Percentiles rank a stretch among this genome's conserved stretches.
Evolutionary conservation across 164 flowering plant genomes (phyloP).

Genomic region (Nymphaea thermarum): DNA sequence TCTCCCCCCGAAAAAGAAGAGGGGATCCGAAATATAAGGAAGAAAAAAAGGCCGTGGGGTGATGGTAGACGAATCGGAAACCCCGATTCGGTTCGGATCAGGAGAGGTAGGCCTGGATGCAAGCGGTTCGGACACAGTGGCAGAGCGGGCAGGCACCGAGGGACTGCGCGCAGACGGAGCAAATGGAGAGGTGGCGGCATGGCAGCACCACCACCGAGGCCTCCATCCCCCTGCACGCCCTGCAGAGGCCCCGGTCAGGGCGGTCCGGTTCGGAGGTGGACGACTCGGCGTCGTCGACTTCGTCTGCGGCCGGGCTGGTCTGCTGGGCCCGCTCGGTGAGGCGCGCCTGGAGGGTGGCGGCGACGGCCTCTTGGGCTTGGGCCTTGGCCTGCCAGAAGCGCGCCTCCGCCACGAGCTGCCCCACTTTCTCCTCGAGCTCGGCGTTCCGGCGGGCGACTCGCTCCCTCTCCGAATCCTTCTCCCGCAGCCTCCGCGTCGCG

Average conservation of each 20-base stretch:
- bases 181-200: conserved; percentile 62
- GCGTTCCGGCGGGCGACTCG: conserved; percentile 46
- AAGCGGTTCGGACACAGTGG: conserved; percentile 4
- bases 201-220: conserved; percentile 68
- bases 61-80: no score
- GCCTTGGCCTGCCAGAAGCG: conserved; percentile 73
- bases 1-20: not conserved
- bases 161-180: conserved; percentile 46
- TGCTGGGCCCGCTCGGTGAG: conserved; percentile 1
- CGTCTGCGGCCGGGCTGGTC: conserved; percentile 9
- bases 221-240: conserved; percentile 33
- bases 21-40: not conserved
- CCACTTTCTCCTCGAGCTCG: conserved; percentile 58
- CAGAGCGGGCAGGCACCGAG: conserved; percentile 67
- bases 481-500: conserved; percentile 30
- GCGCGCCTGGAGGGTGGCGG: conserved; percentile 23
- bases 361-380: conserved; percentile 52
- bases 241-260: conserved; percentile 18
- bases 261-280: conserved; percentile 54
- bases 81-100: not conserved
- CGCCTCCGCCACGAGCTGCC: conserved; percentile 39
- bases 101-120: not conserved
- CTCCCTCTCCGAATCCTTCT: conserved; percentile 55
- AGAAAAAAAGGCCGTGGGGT: no score
- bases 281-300: conserved; percentile 75